Evolutionary conservation across 1,284 basidiomycete genomes (phyloP), one percentile per base, ranked within the genome.

Genomic region (Cutaneotrichosporon cyanovorans): DNA sequence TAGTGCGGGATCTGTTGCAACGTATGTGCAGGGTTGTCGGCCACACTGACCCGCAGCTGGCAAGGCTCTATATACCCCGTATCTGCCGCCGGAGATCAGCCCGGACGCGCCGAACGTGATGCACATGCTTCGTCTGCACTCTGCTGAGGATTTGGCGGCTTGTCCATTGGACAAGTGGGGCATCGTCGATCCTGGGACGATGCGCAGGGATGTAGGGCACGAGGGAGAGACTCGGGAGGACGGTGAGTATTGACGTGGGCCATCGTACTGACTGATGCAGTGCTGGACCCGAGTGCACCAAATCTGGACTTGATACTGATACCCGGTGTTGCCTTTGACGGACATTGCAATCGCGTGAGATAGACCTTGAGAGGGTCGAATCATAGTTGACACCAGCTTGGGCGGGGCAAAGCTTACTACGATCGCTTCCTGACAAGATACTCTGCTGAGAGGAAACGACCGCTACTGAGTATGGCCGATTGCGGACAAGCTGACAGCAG

Each of bases 371-470:
- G 6, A 14, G 8, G 4, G 35, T 18, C 48, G 34, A 25, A 14
- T n/a, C 10, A 12, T 5, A 31, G 18, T 46, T 50, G 28, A 45
- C 39, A 16, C 6, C 42, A 72, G 70, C 59, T 72, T 2, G 70
- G 70, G n/a, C 54, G 69, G 18, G 70, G 70, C 5, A 72, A 72
- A 46, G 70, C 65, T 3, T 71, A 58, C 45, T 72, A 71, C 46
- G 70, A 72, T 44, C 57, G 61, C 3, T 71, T 67, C 49, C 54
- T 72, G 7, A 44, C 52, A 6, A 45, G 48, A 15, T 71, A 71
- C 54, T 53, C 56, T 2, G 41, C 50, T 2, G 40, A 39, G 7
- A 34, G 48, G 35, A 35, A 50, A 23, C 51, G 55, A 7, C 70
- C 69, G 3, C 43, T 68, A 15, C 55, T 72, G 2, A 56, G 70